Evolutionary conservation across 2,329 filamentous ascomycete species (phyloP), one percentile per base, ranked within the genome.

Genomic region (Trichoderma afroharzianum): DNA sequence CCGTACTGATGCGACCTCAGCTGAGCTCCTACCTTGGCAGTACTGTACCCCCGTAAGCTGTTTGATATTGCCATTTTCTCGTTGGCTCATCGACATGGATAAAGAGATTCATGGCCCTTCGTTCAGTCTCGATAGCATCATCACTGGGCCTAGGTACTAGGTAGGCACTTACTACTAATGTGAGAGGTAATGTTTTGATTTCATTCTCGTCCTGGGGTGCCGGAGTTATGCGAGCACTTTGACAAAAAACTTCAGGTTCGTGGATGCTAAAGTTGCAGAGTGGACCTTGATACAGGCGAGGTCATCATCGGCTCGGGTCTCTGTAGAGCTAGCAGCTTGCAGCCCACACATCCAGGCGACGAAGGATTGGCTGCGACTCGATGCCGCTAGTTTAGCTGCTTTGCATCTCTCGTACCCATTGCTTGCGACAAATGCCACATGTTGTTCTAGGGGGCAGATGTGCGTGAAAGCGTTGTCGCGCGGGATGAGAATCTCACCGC

Each of bases 351-450:
- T 30, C 36, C 32, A n/a, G n/a, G 21, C 14, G 39, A 63, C 24
- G 53, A n/a, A 4, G 66, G 55, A 68, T 61, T 50, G 57, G 39
- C 28, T 53, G 15, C 6, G 28, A 32, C 14, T 43, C 68, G 12
- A 39, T n/a, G 58, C 33, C 47, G 43, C 68, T 57, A 70, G 30
- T 57, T 70, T 70, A 70, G 68, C 21, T 70, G 68, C 47, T 36
- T 30, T 15, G 59, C 59, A 69, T 70, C 30, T 70, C 30, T 63
- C 32, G 26, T 33, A 30, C 47, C 58, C 68, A 47, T 43, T 43
- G 47, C 30, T 24, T 47, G 21, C 39, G 43, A 55, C 39, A 62
- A 24, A 55, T 63, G 32, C 30, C 32, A 63, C 39, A 63, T 63
- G 58, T 68, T 33, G 28, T 53, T 68, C 21, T 61, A 68, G 66